Conservation (phyloP, 345 rosid genomes). For the Lepidium sativum region DNA sequence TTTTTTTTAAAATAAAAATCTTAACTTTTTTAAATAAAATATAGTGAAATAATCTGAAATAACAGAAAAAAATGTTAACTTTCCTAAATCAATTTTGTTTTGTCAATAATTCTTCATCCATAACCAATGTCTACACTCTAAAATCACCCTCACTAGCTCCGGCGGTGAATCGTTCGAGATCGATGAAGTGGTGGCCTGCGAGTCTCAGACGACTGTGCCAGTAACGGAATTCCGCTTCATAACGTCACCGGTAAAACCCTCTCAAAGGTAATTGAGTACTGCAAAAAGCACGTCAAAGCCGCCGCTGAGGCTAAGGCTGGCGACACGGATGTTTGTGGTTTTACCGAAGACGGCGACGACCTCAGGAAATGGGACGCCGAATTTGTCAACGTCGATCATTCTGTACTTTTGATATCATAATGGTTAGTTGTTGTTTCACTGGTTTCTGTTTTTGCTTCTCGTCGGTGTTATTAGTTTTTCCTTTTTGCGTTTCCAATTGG, state of each 20-base stretch:
- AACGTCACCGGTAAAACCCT: constrained; percentile 62
- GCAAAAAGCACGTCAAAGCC: constrained; percentile 58
- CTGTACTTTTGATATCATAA: constrained; percentile 56
- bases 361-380: constrained; percentile 52
- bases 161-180: constrained; percentile 64
- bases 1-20: too few species aligned
- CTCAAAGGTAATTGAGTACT: constrained; percentile 66
- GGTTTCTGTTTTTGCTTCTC: too few species aligned
- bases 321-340: constrained; percentile 12
- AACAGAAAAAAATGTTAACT: too few species aligned
- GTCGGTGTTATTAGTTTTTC: background rate
- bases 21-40: too few species aligned
- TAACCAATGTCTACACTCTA: too few species aligned
- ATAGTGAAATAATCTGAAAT: too few species aligned
- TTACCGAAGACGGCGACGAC: constrained; percentile 28
- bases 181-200: constrained; percentile 45
- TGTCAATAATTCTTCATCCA: too few species aligned
- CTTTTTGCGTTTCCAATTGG: background rate
- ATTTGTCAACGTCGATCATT: constrained; percentile 54
- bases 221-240: constrained; percentile 51
- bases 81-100: too few species aligned
- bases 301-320: constrained; percentile 12
- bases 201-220: constrained; percentile 56
- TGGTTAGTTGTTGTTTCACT: constrained; percentile 28
- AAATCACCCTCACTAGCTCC: constrained; percentile 41